Base-by-base conservation (phyloP, 2,329 filamentous ascomycete species). In the Aspergillus clavatus region DNA sequence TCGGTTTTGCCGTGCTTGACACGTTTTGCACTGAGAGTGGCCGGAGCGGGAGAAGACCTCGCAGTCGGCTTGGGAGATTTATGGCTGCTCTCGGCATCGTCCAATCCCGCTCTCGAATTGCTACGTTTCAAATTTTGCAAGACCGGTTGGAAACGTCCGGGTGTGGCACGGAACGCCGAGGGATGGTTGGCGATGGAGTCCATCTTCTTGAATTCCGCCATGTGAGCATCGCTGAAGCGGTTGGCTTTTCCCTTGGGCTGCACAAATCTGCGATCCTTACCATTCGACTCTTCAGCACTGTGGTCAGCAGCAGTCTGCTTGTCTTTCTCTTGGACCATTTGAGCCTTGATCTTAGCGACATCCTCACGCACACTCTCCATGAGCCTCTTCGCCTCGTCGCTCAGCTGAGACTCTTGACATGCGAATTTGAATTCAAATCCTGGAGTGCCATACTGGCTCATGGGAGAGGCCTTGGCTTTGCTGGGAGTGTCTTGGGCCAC, bases 151-250 rank as follows among this genome's bases (percentile, higher is more conserved):
- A 69, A 66, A 40, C 65, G 68, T 42, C 74, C 59, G 60, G 72
- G 56, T 62, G 71, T 41, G 67, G 68, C 62, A 72, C 81, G 55
- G 71, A 76, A 93, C 12, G 84, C 80, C 8, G 90, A 95, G 7
- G 89, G 77, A 63, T 96, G 90, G 51, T 84, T 84, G 35, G 82
- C 87, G 61, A 97, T 96, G 2, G 90, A 96, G 64, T 95, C 89
- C 91, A 97, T 96, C 75, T 95, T 97, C 70, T 88, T 88, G 72
- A 97, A 96, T 60, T 91, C 81, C 40, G 84, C 82, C 80, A 87
- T 86, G 65, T 97, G 91, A 28, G 81, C 83, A 51, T 89, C 84
- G 63, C 88, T 95, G 70, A 84, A 97, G 37, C 91, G 84, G 39
- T 83, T 74, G 40, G 81, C 78, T 64, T 84, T 90, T 55, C 87